Base-by-base conservation (phyloP, 257 asterid genomes). In the Solanum chiquidenum region DNA sequence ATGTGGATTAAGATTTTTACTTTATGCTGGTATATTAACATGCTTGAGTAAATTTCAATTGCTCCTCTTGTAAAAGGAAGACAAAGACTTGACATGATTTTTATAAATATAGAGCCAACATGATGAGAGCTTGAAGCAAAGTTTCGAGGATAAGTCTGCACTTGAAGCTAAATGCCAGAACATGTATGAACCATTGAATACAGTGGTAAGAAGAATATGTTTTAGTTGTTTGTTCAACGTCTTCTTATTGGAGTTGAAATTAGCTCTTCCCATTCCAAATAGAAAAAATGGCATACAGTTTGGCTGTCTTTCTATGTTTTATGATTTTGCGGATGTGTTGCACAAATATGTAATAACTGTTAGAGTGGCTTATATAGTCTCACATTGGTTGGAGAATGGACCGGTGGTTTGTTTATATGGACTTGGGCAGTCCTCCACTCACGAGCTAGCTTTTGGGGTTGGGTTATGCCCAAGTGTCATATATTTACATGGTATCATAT, bases 121-220 rank as follows among this genome's bases (percentile, higher is more conserved):
- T 74, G 95, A 94, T 88, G 96, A 94, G 98, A 94, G 87, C 90
- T 93, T 49, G 96, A 96, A 92, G 94, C 95, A 1, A 95, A 93
- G 91, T 95, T 94, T 88, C 87, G 96, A 95, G 91, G 98, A 95
- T 88, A 92, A 88, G 87, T 93, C 95, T 77, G 96, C 94, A 31
- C 94, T 94, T 89, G 98, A 95, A 93, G 98, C 96, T 84, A 94
- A 91, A 90, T 94, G 92, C 91, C 95, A 93, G 92, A 93, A 91
- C 87, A 93, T 92, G 76, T 96, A 93, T 84, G 94, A 93, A 58
- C 98, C 98, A 1, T 86, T 93, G 16, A 95, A 95, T 87, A 84
- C 90, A 5, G 92, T 93, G 92, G 98, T 92, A 37, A 37, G 76
- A 86, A 74, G 18, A 44, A 73, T 14, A 84, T 37, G 23, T 42